Evolutionary conservation across 1,284 basidiomycete species (phyloP).

Genomic region (Singerocomus rubriflavus): DNA sequence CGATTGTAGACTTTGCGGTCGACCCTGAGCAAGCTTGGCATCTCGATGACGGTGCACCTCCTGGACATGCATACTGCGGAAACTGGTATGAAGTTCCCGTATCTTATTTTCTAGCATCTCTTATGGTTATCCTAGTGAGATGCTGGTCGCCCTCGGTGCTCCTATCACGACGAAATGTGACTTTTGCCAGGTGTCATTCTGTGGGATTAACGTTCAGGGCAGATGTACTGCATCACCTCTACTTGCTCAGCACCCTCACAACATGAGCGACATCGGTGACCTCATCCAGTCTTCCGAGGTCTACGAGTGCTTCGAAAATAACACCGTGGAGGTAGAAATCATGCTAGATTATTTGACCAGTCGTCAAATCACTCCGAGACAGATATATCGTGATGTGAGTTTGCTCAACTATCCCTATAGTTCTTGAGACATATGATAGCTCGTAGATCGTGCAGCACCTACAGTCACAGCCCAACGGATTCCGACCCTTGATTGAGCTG

Average conservation of each 20-base stretch:
- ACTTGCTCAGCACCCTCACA: conserved; percentile 61
- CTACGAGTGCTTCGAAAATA: conserved; percentile 73
- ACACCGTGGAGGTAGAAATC: conserved; percentile 73
- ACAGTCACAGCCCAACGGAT: conserved; percentile 56
- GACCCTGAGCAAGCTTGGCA: conserved; percentile 70
- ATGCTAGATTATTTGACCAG: conserved; percentile 71
- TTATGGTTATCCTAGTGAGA: conserved; percentile 53
- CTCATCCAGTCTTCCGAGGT: conserved; percentile 69
- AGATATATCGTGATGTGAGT: conserved; percentile 70
- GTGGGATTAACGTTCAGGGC: conserved; percentile 67
- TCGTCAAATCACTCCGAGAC: conserved; percentile 55
- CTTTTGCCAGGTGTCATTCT: conserved; percentile 73
- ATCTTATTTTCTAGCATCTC: neutral
- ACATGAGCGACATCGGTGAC: conserved; percentile 60
- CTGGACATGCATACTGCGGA: conserved; percentile 71
- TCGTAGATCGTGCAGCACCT: conserved; percentile 59
- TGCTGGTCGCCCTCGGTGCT: conserved; percentile 61
- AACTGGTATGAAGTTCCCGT: conserved; percentile 53
- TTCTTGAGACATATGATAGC: conserved; percentile 6
- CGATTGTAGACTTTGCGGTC: conserved; percentile 62
- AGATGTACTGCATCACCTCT: conserved; percentile 64
- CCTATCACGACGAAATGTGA: conserved; percentile 76
- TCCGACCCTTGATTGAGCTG: conserved; percentile 60
- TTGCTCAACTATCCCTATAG: conserved; percentile 4
- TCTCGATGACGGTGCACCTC: conserved; percentile 67